These are phyloP conservation scores for Alopecurus myosuroides DNA, from an alignment of 176 grass and related monocot genomes.

Conservation along the genomic window DNA sequence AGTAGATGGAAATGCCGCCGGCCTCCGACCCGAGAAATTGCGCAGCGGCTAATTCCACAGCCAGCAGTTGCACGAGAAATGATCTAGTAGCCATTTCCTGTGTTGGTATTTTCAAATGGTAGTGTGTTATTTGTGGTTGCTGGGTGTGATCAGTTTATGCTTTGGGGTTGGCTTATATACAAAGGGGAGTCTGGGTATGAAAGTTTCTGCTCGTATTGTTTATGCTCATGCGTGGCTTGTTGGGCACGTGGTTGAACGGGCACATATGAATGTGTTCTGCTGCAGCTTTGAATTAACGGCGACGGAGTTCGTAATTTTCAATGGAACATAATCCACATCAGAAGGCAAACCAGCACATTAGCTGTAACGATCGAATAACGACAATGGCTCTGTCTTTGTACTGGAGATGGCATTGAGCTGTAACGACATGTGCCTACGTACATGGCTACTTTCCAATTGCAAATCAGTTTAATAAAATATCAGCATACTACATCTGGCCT, in stretches of 20 bases:
- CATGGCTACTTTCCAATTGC: too few species aligned
- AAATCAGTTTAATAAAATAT: too few species aligned
- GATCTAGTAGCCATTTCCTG: background rate
- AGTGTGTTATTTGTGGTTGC: background rate
- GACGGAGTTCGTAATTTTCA: background rate
- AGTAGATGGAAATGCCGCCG: conserved; percentile 19
- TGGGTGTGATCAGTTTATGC: background rate
- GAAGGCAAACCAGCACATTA: too few species aligned
- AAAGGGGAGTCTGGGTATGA: background rate
- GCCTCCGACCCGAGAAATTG: conserved; percentile 1
- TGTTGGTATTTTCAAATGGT: background rate
- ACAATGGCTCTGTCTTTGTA: too few species aligned
- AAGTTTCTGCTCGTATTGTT: background rate
- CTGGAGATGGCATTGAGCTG: too few species aligned
- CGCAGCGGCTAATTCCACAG: background rate
- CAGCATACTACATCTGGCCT: too few species aligned
- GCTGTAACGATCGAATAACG: too few species aligned
- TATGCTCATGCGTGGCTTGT: background rate
- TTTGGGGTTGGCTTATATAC: conserved; percentile 8
- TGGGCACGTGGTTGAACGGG: background rate
- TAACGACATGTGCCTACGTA: too few species aligned
- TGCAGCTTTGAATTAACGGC: background rate
- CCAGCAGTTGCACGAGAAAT: background rate
- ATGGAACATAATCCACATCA: too few species aligned
- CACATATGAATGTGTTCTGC: background rate